Evolutionary conservation across 768 basidiomycete species (phyloP), one percentile per base, ranked within the genome.

Genomic region (Guyanaporus albipodus): DNA sequence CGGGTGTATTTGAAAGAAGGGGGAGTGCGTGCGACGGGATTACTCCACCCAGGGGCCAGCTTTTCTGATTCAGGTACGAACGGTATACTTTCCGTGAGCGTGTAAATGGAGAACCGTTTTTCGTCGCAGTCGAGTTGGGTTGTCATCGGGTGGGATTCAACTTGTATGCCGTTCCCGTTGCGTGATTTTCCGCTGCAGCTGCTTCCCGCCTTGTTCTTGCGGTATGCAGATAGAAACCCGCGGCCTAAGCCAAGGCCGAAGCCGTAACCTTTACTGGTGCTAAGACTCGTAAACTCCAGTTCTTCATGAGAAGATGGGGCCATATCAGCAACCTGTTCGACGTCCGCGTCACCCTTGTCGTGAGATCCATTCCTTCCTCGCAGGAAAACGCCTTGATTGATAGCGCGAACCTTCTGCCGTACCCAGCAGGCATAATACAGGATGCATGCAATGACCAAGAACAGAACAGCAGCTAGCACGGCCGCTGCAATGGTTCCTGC

Each of bases 401-500:
- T 56, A 8, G 63, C 61, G 31, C 70, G 68, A 50, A 58, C 55
- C 11, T 74, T 77, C 12, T 79, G 77, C 10, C 80, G 75, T 41
- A 74, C 68, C 42, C 77, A 61, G 40, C 72, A 67, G 47, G 73
- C 68, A 52, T 68, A 77, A 50, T 74, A 72, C 2, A 79, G 57
- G 12, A 63, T 62, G 38, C 67, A 66, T 8, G 75, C 48, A 4
- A 80, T 48, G 23, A 83, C 43, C 55, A 80, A 69, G 22, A 74
- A 72, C 8, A 87, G 67, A 17, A 79, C 60, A 18, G 74, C 72
- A 3, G 78, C 83, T 2, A 88, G 70, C 9, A 73, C 74, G 24
- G 85, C 68, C 0, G 84, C 86, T 17, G 84, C 85, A 44, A 86
- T 79, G 2, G 84, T 80, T 34, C 85, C 83, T 49, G 67, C 67